Percentiles rank a stretch among this genome's conserved stretches.
Conservation (phyloP, 768 basidiomycete species). For the Mycena maculata region DNA sequence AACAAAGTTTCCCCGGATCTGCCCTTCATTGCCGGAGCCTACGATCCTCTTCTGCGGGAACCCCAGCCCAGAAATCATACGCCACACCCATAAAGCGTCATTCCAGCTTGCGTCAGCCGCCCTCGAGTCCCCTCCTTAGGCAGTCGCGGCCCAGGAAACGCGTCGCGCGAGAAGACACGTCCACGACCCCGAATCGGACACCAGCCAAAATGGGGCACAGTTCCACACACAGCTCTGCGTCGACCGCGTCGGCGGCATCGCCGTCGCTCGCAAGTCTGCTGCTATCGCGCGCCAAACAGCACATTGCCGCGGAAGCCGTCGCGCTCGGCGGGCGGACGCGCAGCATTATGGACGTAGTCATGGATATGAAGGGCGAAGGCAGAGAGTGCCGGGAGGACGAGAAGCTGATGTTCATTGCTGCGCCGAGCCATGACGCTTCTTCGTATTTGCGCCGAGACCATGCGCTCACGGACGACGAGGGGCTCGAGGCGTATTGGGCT, state of each 20-base stretch:
- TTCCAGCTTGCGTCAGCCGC: conserved; percentile 13
- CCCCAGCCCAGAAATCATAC: conserved; percentile 13
- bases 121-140: conserved; percentile 30
- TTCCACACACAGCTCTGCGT: conserved; percentile 11
- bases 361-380: conserved; percentile 52
- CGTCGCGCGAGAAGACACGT: neutral
- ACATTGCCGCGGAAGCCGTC: conserved; percentile 42
- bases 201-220: conserved; percentile 1
- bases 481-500: conserved; percentile 53
- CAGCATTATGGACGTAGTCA: conserved; percentile 61
- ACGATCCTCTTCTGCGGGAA: conserved; percentile 4
- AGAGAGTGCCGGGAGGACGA: conserved; percentile 44
- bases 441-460: neutral
- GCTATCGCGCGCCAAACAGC: conserved; percentile 44
- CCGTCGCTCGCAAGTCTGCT: conserved; percentile 31
- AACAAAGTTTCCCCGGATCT: conserved; percentile 26
- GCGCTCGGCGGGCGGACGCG: conserved; percentile 44
- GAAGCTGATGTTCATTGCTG: conserved; percentile 7
- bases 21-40: conserved; percentile 17
- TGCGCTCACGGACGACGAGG: conserved; percentile 28
- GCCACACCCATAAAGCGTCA: conserved; percentile 9
- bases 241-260: neutral
- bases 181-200: neutral
- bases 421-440: conserved; percentile 32
- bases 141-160: conserved; percentile 27